These are phyloP conservation scores for Lepraria neglecta DNA, from an alignment of 495 filamentous ascomycete species.

Conservation along the genomic window DNA sequence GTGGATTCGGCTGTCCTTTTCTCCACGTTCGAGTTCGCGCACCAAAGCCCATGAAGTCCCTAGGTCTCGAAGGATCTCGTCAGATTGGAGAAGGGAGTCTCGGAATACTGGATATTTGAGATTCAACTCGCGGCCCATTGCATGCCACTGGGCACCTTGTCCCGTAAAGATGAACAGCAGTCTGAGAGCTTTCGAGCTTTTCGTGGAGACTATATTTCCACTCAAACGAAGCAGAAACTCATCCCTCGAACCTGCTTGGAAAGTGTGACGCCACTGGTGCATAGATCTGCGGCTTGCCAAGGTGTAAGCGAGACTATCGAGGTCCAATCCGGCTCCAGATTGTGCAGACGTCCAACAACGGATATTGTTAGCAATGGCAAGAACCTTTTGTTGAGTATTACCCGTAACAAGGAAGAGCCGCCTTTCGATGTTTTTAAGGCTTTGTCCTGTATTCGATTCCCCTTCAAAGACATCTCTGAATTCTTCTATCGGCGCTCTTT, in stretches of 20 bases:
- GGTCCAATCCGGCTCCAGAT: no score
- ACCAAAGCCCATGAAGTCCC: conserved; percentile 27
- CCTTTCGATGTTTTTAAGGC: no score
- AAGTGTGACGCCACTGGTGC: neutral
- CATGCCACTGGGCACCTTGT: conserved; percentile 64
- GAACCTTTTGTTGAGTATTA: no score
- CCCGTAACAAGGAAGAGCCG: no score
- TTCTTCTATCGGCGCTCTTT: no score
- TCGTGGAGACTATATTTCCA: neutral
- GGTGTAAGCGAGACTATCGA: conserved; percentile 18
- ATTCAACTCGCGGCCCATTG: conserved; percentile 47
- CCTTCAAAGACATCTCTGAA: no score
- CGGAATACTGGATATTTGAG: conserved; percentile 25
- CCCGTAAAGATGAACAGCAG: conserved; percentile 44
- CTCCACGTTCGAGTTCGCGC: neutral
- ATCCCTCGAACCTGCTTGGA: neutral
- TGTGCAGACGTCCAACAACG: no score
- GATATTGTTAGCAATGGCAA: no score
- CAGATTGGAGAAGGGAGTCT: conserved; percentile 29
- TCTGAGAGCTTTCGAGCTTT: neutral
- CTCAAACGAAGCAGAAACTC: neutral
- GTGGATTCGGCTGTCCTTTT: conserved; percentile 5
- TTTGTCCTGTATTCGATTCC: no score
- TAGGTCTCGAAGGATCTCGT: conserved; percentile 26
- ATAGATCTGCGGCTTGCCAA: conserved; percentile 3